Base-by-base conservation (phyloP, 192 early-diverging fungal species). In the Coemansia sp. region DNA sequence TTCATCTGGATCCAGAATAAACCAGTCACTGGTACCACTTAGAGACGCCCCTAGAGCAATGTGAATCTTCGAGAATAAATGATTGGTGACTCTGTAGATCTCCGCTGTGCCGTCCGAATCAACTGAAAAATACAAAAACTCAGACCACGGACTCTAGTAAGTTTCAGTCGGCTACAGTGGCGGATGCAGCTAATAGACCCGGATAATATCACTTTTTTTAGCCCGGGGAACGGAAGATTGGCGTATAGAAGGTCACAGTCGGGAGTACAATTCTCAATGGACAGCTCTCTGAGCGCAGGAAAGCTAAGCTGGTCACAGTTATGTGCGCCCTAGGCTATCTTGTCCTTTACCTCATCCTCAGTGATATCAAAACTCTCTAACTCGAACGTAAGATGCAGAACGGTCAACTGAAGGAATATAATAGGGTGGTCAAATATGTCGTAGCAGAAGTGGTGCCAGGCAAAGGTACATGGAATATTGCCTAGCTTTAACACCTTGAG, bases 241-340 rank as follows among this genome's bases (percentile, higher is more conserved):
- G 29, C 29, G 10, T 57, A 57, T 5, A 57, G 24, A 2, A 57
- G 27, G 27, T 57, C 53, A 22, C 53, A 57, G 33, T 60, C 57
- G 12, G 57, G 31, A n/a, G 57, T 60, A 15, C 57, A 60, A 15
- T 60, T 5, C 0, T 2, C 16, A 36, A 60, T 60, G 3, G 4
- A 7, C 33, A 60, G 15, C 18, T 36, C 2, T 16, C 6, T 60
- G 0, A 60, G 33, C 18, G 31, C 57, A 3, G 57, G 57, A 60
- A 60, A 60, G 13, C 57, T n/a, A 36, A 60, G 57, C 57, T 60
- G 31, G 9, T 60, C 57, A 5, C 33, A 60, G 57, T 36, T 38
- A 2, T 2, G 16, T 5, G 57, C 57, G 5, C 57, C 57, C 11
- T 15, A 36, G 31, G 31, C 33, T 22, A n/a, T 8, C 31, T 60